Percentiles rank a stretch among this genome's conserved stretches.
These are phyloP conservation scores for Xerocomellus chrysenteron DNA, from an alignment of 768 basidiomycete species.

Conservation along the genomic window DNA sequence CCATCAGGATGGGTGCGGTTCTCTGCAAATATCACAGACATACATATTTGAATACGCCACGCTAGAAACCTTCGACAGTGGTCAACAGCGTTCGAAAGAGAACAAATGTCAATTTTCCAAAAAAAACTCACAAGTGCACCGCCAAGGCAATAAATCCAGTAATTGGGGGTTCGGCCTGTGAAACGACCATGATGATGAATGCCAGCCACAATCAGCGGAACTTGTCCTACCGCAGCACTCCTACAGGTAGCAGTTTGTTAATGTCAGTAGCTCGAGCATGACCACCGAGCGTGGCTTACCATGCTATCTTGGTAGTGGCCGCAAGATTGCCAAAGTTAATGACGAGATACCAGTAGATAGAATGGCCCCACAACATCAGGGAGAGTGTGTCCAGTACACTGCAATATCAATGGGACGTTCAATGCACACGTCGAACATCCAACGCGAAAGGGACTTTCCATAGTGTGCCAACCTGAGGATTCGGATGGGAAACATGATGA, in stretches of 20 bases:
- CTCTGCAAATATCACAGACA: neutral
- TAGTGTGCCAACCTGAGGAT: neutral
- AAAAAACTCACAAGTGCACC: neutral
- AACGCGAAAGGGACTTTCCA: neutral
- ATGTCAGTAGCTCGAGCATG: neutral
- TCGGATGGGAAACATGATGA: no score
- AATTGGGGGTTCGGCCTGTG: neutral
- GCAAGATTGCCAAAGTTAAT: neutral
- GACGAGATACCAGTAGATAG: neutral
- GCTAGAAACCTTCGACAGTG: neutral
- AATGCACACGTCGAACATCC: neutral
- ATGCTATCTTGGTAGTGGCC: neutral
- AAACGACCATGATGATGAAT: neutral
- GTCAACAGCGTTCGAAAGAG: neutral
- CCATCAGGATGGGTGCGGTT: neutral
- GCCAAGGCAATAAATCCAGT: neutral
- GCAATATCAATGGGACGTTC: neutral
- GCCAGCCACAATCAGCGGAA: neutral
- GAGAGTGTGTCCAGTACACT: neutral
- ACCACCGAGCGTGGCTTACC: neutral
- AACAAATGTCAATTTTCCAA: neutral
- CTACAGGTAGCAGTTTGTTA: neutral
- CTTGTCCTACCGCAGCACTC: neutral
- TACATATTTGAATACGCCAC: conserved; percentile 3
- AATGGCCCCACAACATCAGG: neutral